Evolutionary conservation across 352 stramenopile genomes (phyloP), one percentile per base, ranked within the genome.

Genomic region (Globisporangium paroecandrum): DNA sequence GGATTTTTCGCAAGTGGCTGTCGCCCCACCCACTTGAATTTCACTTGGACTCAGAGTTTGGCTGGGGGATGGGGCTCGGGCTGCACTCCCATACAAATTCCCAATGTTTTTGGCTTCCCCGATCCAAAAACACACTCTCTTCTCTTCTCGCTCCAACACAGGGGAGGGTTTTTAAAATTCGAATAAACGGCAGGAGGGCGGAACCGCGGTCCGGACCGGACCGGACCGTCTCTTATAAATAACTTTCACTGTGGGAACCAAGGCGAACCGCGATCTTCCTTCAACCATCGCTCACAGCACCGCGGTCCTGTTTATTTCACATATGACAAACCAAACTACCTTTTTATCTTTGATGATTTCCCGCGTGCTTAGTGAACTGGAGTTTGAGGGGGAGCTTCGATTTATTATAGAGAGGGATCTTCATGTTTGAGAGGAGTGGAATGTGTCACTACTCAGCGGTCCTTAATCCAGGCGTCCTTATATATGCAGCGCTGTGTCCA

Each of bases 1-100:
- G 27, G 68, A 62, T 64, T 69, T 72, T 69, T 72, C 41, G 64
- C 56, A 69, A 72, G 54, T 72, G 68, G 38, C 32, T 36, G 32
- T 15, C 27, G 64, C 34, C 63, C 25, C 54, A 64, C 56, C 64
- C 64, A 64, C 64, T 47, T 60, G 24, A 24, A 22, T 24, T 24
- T 32, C 20, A 43, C 27, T 46, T 54, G 27, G 64, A 58, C 58
- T 64, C 56, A 64, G 55, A 36, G 32, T 38, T 38, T 38, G 32
- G 51, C 43, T 43, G 54, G 36, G 25, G 32, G 51, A 58, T 49
- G 41, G 41, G 41, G 41, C 41, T 49, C 1, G 38, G 38, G 38
- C 12, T 46, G 29, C 29, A 9, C 0, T n/a, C 1, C 41, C 15
- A 49, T 49, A 49, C 41, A 49, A 49, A 49, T 5, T 49, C 15